Conservation (phyloP, 2,329 filamentous ascomycete genomes). For the Claviceps digitariae region DNA sequence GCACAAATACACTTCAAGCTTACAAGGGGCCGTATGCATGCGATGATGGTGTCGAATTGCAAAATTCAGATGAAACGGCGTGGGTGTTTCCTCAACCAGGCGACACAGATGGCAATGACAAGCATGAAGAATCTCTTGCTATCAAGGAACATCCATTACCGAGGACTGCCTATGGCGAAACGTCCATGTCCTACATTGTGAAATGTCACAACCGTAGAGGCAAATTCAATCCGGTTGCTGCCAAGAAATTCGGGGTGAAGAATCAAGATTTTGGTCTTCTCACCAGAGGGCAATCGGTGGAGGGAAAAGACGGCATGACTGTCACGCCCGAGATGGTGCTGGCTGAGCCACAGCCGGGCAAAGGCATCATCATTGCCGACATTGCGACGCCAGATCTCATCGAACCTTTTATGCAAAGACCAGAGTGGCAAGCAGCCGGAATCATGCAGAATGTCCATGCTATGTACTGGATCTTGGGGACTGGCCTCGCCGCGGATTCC, state of each 20-base stretch:
- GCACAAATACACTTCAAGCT: constrained; percentile 46
- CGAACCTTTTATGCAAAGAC: constrained; percentile 50
- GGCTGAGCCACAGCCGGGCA: constrained; percentile 50
- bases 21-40: constrained; percentile 49
- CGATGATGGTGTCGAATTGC: constrained; percentile 8
- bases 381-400: constrained; percentile 60
- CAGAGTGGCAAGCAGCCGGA: constrained; percentile 54
- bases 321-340: constrained; percentile 84
- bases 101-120: constrained; percentile 6
- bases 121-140: constrained; percentile 9
- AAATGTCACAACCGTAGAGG: constrained; percentile 64
- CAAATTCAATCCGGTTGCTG: constrained; percentile 59
- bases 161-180: constrained; percentile 47
- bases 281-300: constrained; percentile 48
- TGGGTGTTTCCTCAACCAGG: constrained; percentile 15
- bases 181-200: constrained; percentile 76
- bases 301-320: constrained; percentile 47
- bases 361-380: constrained; percentile 68
- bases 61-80: constrained; percentile 12
- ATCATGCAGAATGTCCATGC: constrained; percentile 54
- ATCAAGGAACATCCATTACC: constrained; percentile 39
- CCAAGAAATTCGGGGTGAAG: constrained; percentile 49
- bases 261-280: constrained; percentile 45
- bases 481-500: constrained; percentile 47
- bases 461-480: constrained; percentile 73